A percentile compares a stretch with the other conserved stretches of the same genome.
Evolutionary conservation across 2,329 filamentous ascomycete species (phyloP).

Genomic region (Beauveria pseudobassiana): DNA sequence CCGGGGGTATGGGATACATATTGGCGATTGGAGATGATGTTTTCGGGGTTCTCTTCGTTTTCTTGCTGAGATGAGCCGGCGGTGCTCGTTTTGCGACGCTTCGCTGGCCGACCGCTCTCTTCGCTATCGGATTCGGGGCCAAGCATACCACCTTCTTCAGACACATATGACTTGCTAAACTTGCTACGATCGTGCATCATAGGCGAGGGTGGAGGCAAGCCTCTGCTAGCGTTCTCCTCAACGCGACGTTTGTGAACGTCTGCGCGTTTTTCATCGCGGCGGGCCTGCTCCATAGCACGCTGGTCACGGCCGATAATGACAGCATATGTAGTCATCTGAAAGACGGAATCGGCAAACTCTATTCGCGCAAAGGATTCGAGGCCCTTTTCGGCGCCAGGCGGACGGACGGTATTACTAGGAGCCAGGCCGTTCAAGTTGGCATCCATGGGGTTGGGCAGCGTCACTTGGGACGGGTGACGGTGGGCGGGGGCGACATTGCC

Average conservation of each 20-base stretch:
- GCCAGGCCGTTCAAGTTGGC: constrained; percentile 22
- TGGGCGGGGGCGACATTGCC: constrained; percentile 34
- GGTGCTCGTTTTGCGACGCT: constrained; percentile 39
- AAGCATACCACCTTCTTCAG: constrained; percentile 62
- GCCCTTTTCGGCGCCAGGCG: constrained; percentile 30
- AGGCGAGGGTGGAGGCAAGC: constrained; percentile 44
- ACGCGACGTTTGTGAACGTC: constrained; percentile 37
- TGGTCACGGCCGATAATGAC: constrained; percentile 68
- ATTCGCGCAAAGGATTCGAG: constrained; percentile 54
- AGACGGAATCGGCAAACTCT: constrained; percentile 67
- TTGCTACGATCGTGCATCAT: constrained; percentile 44
- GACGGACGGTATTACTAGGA: constrained; percentile 26
- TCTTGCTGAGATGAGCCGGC: constrained; percentile 35
- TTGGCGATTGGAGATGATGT: constrained; percentile 49
- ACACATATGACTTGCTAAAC: constrained; percentile 59
- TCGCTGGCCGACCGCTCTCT: constrained; percentile 36
- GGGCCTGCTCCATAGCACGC: constrained; percentile 47
- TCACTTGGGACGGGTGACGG: constrained; percentile 40
- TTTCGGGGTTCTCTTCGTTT: constrained; percentile 36
- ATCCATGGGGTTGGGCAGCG: constrained; percentile 31
- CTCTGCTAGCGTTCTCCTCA: constrained; percentile 39
- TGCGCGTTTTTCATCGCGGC: constrained; percentile 41
- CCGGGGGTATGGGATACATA: constrained; percentile 54
- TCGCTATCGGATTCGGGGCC: constrained; percentile 55
- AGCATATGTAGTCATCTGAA: constrained; percentile 69